Conservation (phyloP, 371 early-diverging fungal genomes). For the Mitosporidium daphniae region DNA sequence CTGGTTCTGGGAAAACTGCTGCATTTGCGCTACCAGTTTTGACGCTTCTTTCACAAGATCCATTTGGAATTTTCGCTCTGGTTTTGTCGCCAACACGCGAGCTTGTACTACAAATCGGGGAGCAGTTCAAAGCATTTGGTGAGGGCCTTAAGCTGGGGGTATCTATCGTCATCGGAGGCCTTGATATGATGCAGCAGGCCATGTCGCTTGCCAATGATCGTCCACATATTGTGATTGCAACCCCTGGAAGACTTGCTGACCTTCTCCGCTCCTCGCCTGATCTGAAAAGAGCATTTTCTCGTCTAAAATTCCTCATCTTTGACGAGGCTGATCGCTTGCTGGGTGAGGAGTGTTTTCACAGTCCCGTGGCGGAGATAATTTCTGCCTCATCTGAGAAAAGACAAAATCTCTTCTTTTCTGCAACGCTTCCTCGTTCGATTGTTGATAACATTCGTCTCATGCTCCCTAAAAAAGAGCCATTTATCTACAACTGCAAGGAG, state of each 20-base stretch:
- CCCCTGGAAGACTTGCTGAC: slow-evolving; percentile 78
- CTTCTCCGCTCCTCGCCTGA: slow-evolving; percentile 15
- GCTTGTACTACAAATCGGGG: slow-evolving; percentile 76
- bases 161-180: slow-evolving; percentile 69
- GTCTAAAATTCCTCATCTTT: slow-evolving; percentile 40
- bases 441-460: too few relatives aligned
- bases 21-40: slow-evolving; percentile 90
- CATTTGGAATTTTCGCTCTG: slow-evolving; percentile 60
- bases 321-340: slow-evolving; percentile 92
- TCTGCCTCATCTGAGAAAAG: slow-evolving; percentile 28
- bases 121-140: slow-evolving; percentile 64
- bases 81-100: slow-evolving; percentile 88
- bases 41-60: slow-evolving; percentile 52
- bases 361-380: slow-evolving; percentile 40
- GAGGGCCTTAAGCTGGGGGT: slow-evolving; percentile 41
- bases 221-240: slow-evolving; percentile 82
- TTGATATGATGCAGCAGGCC: slow-evolving; percentile 74
- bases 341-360: slow-evolving; percentile 30
- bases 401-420: slow-evolving; percentile 64
- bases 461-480: too few relatives aligned
- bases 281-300: slow-evolving; percentile 4
- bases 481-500: slow-evolving; percentile 33
- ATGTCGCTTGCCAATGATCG: slow-evolving; percentile 32
- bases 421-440: too few relatives aligned
- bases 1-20: slow-evolving; percentile 95